Percentiles rank a stretch among this genome's conserved stretches.
Conservation (phyloP, 495 filamentous ascomycete species). For the Jackrogersella multiformis region DNA sequence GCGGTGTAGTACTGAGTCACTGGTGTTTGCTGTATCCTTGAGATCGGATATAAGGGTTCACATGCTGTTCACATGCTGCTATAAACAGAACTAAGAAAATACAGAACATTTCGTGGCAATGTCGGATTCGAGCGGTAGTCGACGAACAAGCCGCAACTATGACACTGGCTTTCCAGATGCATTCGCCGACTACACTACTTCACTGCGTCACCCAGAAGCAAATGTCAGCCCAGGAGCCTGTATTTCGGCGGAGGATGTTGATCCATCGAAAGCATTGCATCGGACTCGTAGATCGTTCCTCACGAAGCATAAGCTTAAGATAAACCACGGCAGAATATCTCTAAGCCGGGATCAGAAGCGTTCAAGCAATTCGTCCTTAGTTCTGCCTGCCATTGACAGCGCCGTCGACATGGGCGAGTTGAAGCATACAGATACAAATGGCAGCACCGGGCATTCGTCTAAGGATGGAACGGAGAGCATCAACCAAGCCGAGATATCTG, state of each 20-base stretch:
- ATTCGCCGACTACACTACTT: conserved; percentile 43
- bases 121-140: conserved; percentile 41
- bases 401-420: conserved; percentile 28
- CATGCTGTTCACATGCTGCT: too few species aligned
- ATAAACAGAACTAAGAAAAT: conserved; percentile 15
- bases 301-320: conserved; percentile 40
- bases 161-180: conserved; percentile 47
- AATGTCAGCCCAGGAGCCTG: conserved; percentile 39
- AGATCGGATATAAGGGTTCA: conserved; percentile 1
- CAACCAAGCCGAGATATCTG: too few species aligned
- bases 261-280: conserved; percentile 42
- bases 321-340: conserved; percentile 35
- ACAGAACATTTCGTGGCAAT: conserved; percentile 22
- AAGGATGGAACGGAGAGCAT: conserved; percentile 38
- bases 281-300: conserved; percentile 43
- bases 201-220: conserved; percentile 45
- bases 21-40: background rate
- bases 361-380: conserved; percentile 7
- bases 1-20: conserved; percentile 1
- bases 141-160: conserved; percentile 40
- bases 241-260: conserved; percentile 46
- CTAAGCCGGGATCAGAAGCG: conserved; percentile 5
- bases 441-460: conserved; percentile 29
- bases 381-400: conserved; percentile 25
- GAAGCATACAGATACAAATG: conserved; percentile 28